Evolutionary conservation across 2,329 filamentous ascomycete species (phyloP).

Genomic region (Microcyclosporella mali): DNA sequence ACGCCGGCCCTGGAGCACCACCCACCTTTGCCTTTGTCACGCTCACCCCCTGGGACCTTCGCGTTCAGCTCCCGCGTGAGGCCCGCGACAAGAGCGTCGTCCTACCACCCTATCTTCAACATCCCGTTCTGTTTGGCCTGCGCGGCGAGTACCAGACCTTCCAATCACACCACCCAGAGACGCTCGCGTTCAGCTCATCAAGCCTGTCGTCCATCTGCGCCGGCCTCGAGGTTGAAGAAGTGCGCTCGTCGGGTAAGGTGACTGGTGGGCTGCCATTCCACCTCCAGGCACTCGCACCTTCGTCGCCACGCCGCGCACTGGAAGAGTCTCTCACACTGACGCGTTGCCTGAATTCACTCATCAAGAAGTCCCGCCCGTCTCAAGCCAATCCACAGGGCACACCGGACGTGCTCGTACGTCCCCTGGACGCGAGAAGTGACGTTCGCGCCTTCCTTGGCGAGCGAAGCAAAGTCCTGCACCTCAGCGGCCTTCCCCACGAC

Average conservation of each 20-base stretch:
- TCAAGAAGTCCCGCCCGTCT: constrained; percentile 90
- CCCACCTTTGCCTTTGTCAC: constrained; percentile 94
- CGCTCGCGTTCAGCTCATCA: constrained; percentile 89
- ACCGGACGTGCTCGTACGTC: constrained; percentile 86
- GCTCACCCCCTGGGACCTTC: constrained; percentile 95
- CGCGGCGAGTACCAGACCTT: constrained; percentile 96
- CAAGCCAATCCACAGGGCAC: constrained; percentile 62
- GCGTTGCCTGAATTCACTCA: constrained; percentile 82
- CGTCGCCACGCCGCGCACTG: constrained; percentile 92
- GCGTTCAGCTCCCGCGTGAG: constrained; percentile 93
- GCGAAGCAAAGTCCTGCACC: constrained; percentile 94
- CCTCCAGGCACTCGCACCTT: constrained; percentile 88
- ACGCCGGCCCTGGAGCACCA: constrained; percentile 47
- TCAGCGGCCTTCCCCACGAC: constrained; percentile 94
- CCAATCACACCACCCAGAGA: constrained; percentile 98
- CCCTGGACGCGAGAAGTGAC: constrained; percentile 94
- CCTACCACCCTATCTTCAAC: constrained; percentile 90
- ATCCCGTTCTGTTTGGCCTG: constrained; percentile 94
- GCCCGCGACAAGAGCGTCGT: constrained; percentile 97
- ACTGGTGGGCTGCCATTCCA: constrained; percentile 99
- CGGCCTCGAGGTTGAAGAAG: constrained; percentile 93
- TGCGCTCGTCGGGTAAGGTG: constrained; percentile 94
- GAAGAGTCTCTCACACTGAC: constrained; percentile 94
- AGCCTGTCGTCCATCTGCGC: constrained; percentile 97
- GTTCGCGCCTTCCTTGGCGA: constrained; percentile 93